Evolutionary conservation across 768 basidiomycete species (phyloP).

Genomic region (Hygrocybe coccinea): DNA sequence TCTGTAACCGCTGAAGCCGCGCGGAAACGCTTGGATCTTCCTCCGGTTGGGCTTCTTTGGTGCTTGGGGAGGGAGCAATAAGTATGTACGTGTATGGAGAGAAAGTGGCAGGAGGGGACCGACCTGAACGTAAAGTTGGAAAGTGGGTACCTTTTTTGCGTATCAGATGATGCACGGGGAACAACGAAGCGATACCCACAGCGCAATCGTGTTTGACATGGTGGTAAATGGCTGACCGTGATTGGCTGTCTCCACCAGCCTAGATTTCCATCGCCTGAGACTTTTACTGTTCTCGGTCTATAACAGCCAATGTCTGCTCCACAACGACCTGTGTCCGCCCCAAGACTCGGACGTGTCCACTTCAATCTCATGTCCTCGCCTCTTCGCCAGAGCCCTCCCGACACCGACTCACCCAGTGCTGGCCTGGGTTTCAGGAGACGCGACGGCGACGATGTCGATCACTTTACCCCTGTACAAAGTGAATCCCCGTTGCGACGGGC

Average conservation of each 20-base stretch:
- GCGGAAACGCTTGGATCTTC: constrained; percentile 96
- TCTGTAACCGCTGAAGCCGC: constrained; percentile 87
- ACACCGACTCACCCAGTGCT: constrained; percentile 2
- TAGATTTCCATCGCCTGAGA: not conserved
- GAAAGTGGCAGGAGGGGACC: not conserved
- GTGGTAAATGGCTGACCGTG: constrained; percentile 6
- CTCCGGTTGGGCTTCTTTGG: constrained; percentile 94
- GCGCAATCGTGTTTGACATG: constrained; percentile 52
- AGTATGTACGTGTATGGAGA: not conserved
- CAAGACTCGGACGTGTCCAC: not conserved
- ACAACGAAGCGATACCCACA: constrained; percentile 31
- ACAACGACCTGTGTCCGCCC: not conserved
- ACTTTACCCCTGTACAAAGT: constrained; percentile 17
- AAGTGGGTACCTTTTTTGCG: constrained; percentile 60
- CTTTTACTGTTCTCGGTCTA: not conserved
- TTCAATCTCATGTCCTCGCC: not conserved
- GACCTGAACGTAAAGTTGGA: constrained; percentile 93
- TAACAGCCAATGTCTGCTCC: not conserved
- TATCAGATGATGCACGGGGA: not conserved
- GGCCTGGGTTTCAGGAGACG: not conserved
- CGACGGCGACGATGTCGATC: not conserved
- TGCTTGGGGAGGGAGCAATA: constrained; percentile 42
- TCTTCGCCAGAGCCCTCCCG: not conserved
- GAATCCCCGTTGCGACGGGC: constrained; percentile 47
- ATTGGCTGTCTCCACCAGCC: no score